Base-by-base conservation (phyloP, 352 stramenopile genomes). In the Phytopythium chamaehyphon region DNA sequence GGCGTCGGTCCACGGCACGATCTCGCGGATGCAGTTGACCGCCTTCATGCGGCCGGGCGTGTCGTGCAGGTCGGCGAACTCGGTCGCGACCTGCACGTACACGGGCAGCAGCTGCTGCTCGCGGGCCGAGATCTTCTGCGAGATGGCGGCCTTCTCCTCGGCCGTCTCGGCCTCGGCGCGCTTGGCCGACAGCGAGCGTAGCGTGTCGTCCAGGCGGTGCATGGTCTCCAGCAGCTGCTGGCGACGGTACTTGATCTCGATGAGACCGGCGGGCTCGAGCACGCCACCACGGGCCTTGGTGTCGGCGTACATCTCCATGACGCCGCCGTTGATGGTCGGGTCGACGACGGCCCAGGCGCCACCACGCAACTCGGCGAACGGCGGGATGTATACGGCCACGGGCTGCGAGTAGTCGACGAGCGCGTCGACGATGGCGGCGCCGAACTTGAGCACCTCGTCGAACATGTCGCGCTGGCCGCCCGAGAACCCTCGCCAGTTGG, bases 221-320 rank as follows among this genome's bases (percentile, higher is more conserved):
- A 98, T 98, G 24, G 96, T 97, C 40, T 86, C 69, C 16, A 99
- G 59, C 28, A 99, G 79, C 69, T 99, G 97, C 65, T 97, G 97
- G 61, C 97, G 94, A 49, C 97, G 82, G 86, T 99, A 99, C 83
- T 99, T 99, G 66, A 99, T 99, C 70, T 93, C 95, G 35, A 98
- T 98, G 47, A 95, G 62, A 62, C 97, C 98, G 45, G 98, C 97
- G 7, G 98, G 96, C 76, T 99, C 98, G 10, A 99, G 79, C 35
- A 99, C 97, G 62, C 97, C 97, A 67, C 97, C 98, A 40, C 96
- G 83, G 39, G 94, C 92, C 31, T 76, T 82, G 31, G 88, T 74
- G 57, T 97, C 90, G 22, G 96, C 96, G 80, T 99, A 99, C 96
- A 99, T 99, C 83, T 99, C 98, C 97, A 99, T 99, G 52, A 98